Evolutionary conservation across 495 filamentous ascomycete species (phyloP).

Genomic region (Neurospora tetrasperma): DNA sequence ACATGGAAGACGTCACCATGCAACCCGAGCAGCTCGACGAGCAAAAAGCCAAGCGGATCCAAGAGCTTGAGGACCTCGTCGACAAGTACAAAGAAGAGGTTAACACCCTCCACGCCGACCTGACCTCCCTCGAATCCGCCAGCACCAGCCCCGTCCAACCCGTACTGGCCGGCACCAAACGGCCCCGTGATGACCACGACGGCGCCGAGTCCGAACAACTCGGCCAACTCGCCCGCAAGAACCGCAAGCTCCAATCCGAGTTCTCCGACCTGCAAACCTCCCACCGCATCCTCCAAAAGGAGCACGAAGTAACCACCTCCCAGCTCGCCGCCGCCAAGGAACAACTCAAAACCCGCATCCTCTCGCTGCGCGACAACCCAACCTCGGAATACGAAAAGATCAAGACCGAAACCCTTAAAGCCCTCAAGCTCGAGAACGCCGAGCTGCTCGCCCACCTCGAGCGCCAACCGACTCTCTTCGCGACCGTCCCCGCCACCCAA

Average conservation of each 20-base stretch:
- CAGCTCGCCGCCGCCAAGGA: slow-evolving; percentile 64
- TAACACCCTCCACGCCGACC: slow-evolving; percentile 57
- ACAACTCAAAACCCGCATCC: slow-evolving; percentile 68
- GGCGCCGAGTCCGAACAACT: slow-evolving; percentile 65
- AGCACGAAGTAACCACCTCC: slow-evolving; percentile 58
- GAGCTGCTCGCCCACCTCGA: slow-evolving; percentile 73
- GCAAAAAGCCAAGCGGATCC: slow-evolving; percentile 63
- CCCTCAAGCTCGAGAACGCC: slow-evolving; percentile 72
- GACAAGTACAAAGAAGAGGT: slow-evolving; percentile 85
- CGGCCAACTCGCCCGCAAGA: slow-evolving; percentile 74
- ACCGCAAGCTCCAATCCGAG: slow-evolving; percentile 72
- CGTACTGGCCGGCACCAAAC: slow-evolving; percentile 40
- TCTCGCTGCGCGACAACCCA: slow-evolving; percentile 82
- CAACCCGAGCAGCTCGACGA: slow-evolving; percentile 67
- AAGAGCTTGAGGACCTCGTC: slow-evolving; percentile 72
- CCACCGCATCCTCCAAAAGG: slow-evolving; percentile 56
- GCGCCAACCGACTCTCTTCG: slow-evolving; percentile 28
- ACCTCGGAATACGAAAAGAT: slow-evolving; percentile 72
- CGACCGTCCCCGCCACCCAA: slow-evolving; percentile 62
- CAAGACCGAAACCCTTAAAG: slow-evolving; percentile 65
- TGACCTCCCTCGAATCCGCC: slow-evolving; percentile 49
- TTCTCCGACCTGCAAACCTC: slow-evolving; percentile 57
- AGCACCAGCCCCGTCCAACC: slow-evolving; percentile 16
- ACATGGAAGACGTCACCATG: slow-evolving; percentile 80
- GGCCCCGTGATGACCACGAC: slow-evolving; percentile 41